Conservation (phyloP, 371 early-diverging fungal species). For the Entomophthora muscae region DNA sequence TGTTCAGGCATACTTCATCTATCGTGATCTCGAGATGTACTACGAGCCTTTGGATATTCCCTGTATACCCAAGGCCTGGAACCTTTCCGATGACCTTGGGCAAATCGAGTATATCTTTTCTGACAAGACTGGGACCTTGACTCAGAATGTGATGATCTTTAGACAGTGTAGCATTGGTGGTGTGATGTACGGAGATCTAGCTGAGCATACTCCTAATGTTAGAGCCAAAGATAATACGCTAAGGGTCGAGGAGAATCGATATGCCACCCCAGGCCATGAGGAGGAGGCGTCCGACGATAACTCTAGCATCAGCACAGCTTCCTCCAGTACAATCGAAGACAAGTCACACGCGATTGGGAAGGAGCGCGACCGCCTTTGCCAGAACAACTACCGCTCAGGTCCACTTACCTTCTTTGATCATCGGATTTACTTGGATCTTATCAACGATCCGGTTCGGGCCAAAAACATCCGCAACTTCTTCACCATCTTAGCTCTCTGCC, state of each 20-base stretch:
- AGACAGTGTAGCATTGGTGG: constrained; percentile 71
- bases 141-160: constrained; percentile 92
- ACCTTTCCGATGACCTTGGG: constrained; percentile 83
- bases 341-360: not conserved
- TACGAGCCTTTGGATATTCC: constrained; percentile 50
- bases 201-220: too few relatives aligned
- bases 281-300: not conserved
- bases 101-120: constrained; percentile 76
- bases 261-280: not conserved
- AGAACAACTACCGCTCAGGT: not conserved
- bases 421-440: constrained; percentile 42
- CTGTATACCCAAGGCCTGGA: constrained; percentile 68
- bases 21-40: constrained; percentile 43
- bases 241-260: constrained; percentile 14
- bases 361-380: not conserved
- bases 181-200: constrained; percentile 45
- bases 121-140: constrained; percentile 91
- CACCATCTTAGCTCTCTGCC: constrained; percentile 75
- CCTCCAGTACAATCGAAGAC: not conserved
- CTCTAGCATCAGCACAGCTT: not conserved
- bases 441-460: constrained; percentile 11
- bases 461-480: constrained; percentile 55
- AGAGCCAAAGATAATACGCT: constrained; percentile 14
- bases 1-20: constrained; percentile 53
- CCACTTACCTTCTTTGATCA: constrained; percentile 68